A percentile compares a stretch with the other conserved stretches of the same genome.
Conservation (phyloP, 495 filamentous ascomycete genomes). For the Podospora pseudocomata region DNA sequence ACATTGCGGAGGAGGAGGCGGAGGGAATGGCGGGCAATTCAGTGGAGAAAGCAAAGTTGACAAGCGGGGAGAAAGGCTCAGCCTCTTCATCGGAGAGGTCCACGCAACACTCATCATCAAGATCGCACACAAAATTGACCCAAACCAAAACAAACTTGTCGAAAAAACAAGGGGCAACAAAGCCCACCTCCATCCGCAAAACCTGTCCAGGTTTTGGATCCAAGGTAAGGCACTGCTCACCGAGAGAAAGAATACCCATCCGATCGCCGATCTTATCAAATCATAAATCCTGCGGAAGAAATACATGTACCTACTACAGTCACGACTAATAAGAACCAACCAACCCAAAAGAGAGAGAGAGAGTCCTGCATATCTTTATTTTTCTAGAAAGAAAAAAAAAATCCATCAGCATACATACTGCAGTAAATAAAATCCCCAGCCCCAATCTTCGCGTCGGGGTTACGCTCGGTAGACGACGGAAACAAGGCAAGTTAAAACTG, state of each 20-base stretch:
- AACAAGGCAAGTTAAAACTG: neutral
- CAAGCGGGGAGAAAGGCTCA: neutral
- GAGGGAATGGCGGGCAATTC: neutral
- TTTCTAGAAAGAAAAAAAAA: neutral
- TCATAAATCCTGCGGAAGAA: too few species aligned
- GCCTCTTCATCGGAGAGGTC: neutral
- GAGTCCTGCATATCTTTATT: neutral
- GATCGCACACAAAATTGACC: neutral
- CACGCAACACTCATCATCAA: neutral
- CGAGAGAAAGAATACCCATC: neutral
- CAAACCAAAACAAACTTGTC: neutral
- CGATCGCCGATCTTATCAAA: neutral
- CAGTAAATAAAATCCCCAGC: too few species aligned
- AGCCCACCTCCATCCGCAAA: neutral
- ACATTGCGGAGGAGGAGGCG: neutral
- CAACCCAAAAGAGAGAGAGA: neutral
- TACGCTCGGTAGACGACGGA: neutral
- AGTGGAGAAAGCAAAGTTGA: too few species aligned
- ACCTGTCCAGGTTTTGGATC: neutral
- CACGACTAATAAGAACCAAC: neutral
- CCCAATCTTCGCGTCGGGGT: neutral
- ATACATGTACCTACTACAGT: too few species aligned
- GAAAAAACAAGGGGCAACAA: neutral
- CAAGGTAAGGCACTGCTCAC: neutral
- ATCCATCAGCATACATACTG: too few species aligned